Evolutionary conservation across 2,329 filamentous ascomycete species (phyloP), one percentile per base, ranked within the genome.

Genomic region (Pseudopyrenochaeta lycopersici): DNA sequence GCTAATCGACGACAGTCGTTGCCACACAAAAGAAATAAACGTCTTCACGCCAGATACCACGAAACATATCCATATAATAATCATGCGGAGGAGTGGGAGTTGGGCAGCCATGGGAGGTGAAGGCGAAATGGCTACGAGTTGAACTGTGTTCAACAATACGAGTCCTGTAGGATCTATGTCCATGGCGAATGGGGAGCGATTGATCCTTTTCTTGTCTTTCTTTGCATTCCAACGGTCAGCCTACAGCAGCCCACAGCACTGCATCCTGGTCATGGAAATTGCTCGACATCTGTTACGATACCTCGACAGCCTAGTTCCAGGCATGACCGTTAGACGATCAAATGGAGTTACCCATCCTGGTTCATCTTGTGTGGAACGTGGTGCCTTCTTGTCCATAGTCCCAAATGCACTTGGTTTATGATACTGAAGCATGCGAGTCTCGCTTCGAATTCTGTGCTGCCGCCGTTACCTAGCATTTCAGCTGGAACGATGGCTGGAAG

Each of bases 141-240:
- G 68, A 60, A 56, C 60, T 62, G 61, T 55, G 52, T 54, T 60
- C 59, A 57, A 66, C 36, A 67, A 69, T 54, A 62, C 44, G 52
- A 60, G 62, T 54, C 57, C 58, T 73, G 68, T 69, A 71, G 62
- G 57, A 70, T 65, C 67, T 64, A 69, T 60, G 66, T 69, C 64
- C 58, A 66, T 52, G 72, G 71, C 72, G 70, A 71, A 73, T 52
- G 68, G 62, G 67, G 70, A 70, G 71, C 72, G 63, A 66, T 65
- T 62, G 63, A 55, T 64, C 61, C 40, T 62, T 66, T 73, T 72
- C 64, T 70, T 70, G 67, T 71, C 63, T 71, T 74, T 74, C 59
- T 68, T 69, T 72, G 70, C 68, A 72, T 71, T 63, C 54, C 54
- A 60, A 64, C 50, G 58, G 60, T 57, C 60, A 63, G 63, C 62